Conservation (phyloP, 1,139 yeast genomes). For the Magnusiomyces ingens region DNA sequence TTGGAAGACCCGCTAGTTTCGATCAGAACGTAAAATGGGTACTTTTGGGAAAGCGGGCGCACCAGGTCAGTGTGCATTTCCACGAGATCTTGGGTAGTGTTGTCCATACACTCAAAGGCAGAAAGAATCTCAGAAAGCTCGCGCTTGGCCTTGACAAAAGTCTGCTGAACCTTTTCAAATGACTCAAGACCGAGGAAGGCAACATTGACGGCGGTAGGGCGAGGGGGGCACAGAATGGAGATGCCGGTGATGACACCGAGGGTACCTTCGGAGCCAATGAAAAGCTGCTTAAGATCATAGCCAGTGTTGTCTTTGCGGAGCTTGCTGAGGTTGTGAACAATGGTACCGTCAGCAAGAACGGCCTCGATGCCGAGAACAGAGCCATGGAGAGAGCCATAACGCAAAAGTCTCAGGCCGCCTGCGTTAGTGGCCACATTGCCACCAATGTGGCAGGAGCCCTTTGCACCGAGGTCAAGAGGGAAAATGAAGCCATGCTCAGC, state of each 20-base stretch:
- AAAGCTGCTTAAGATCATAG: conserved; percentile 82
- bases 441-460: conserved; percentile 95
- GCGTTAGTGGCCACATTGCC: conserved; percentile 96
- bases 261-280: conserved; percentile 92
- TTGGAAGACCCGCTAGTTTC: conserved; percentile 93
- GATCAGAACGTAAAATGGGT: conserved; percentile 83
- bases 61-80: conserved; percentile 41
- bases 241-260: conserved; percentile 87
- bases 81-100: conserved; percentile 61
- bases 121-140: conserved; percentile 82
- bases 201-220: conserved; percentile 81
- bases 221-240: conserved; percentile 84
- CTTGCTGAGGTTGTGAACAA: conserved; percentile 71
- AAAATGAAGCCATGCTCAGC: conserved; percentile 81
- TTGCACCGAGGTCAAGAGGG: conserved; percentile 94
- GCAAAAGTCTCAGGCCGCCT: conserved; percentile 81
- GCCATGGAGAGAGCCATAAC: conserved; percentile 93
- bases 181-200: conserved; percentile 80
- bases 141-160: conserved; percentile 70
- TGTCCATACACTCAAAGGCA: conserved; percentile 94
- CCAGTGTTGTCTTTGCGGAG: conserved; percentile 93
- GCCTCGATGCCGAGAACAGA: conserved; percentile 86
- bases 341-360: conserved; percentile 83
- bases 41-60: conserved; percentile 71
- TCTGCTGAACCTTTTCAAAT: conserved; percentile 74